Evolutionary conservation across 345 rosid genomes (phyloP).

Genomic region (Isatis tinctoria): DNA sequence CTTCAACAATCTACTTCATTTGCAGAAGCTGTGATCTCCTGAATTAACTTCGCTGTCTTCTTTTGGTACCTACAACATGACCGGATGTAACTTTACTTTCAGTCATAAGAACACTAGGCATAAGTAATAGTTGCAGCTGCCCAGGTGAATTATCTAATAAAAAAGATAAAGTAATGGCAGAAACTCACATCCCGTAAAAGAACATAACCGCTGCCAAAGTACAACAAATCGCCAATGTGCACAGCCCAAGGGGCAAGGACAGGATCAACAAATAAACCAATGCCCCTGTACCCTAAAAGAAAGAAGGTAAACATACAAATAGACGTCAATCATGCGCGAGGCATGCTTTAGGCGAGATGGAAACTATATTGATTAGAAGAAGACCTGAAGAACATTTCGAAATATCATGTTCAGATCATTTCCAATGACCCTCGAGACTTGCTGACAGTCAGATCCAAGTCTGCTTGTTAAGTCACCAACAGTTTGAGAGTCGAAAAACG

Average conservation of each 20-base stretch:
- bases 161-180: conserved; percentile 2
- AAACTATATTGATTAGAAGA: neutral
- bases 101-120: conserved; percentile 9
- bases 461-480: conserved; percentile 98
- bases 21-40: conserved; percentile 89
- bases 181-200: conserved; percentile 76
- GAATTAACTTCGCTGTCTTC: conserved; percentile 81
- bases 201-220: conserved; percentile 71
- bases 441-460: conserved; percentile 98
- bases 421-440: conserved; percentile 92
- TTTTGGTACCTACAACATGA: conserved; percentile 78
- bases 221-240: conserved; percentile 72
- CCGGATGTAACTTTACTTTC: conserved; percentile 7
- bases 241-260: conserved; percentile 83
- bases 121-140: neutral
- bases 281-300: conserved; percentile 78
- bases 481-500: conserved; percentile 90
- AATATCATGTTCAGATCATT: conserved; percentile 85
- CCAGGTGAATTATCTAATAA: neutral
- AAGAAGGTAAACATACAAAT: conserved; percentile 30
- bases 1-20: conserved; percentile 57
- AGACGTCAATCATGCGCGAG: conserved; percentile 6
- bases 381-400: conserved; percentile 90
- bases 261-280: conserved; percentile 73
- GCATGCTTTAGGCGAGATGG: neutral